Base-by-base conservation (phyloP, 306 rosid species). In the Mimosa bimucronata region DNA sequence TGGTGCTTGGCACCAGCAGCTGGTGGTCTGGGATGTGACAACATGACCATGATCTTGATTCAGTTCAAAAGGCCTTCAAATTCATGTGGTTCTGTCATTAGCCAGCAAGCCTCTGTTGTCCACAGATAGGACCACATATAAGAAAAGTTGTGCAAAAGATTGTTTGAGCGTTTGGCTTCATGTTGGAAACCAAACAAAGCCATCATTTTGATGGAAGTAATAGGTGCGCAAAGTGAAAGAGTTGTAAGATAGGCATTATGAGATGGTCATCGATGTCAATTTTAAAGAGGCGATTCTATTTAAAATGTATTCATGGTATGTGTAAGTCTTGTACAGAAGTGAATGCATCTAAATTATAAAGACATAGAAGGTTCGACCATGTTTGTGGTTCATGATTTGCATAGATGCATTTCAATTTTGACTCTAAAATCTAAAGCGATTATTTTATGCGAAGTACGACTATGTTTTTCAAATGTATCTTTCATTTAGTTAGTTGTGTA, bases 31-130 rank as follows among this genome's bases (percentile, higher is more conserved):
- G 99, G 99, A 44, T 95, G 97, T 65, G 99, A 95, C 85, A 95
- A 95, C 87, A 95, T 91, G 99, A 95, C 97, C 76, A 93, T 95
- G 99, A 91, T 95, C 83, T 86, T 95, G 90, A 86, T 95, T 90
- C 99, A 90, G 89, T 90, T 95, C 75, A 90, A 90, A 84, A 84
- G 79, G 58, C 88, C 88, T 30, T 71, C 50, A 42, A 71, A 37
- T 77, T 66, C 82, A 31, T 53, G 41, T 75, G 77, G 88, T 76
- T 85, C 89, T 60, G 81, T 25, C 28, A 77, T 19, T 53, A 83
- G 78, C 82, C 85, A 75, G 84, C 82, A 83, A 73, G 84, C 87
- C 94, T 64, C 73, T 79, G 42, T 73, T 87, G 0, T 86, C 92
- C 78, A 73, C 87, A 7, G 87, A 66, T 74, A 74, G 25, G 10